These are phyloP conservation scores for Jimgerdemannia flammicorona DNA, from an alignment of 192 early-diverging fungal genomes.

Conservation along the genomic window DNA sequence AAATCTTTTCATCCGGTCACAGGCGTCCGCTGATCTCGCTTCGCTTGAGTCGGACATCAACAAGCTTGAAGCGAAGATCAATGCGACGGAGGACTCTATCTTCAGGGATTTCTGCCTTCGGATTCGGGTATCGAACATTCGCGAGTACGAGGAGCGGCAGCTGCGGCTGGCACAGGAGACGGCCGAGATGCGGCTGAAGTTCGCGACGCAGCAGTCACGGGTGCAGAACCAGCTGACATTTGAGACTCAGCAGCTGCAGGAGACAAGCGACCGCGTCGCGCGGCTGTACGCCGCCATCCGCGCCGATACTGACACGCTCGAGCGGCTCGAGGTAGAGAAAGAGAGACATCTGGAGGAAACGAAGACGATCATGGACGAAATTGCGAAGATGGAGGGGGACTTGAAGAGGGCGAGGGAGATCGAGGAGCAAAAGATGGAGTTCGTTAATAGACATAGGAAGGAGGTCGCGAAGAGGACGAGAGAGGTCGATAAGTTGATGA, in stretches of 20 bases:
- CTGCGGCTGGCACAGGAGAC: conserved; percentile 66
- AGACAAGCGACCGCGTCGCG: conserved; percentile 53
- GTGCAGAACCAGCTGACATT: conserved; percentile 78
- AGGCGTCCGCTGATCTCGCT: conserved; percentile 30
- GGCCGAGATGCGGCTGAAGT: conserved; percentile 71
- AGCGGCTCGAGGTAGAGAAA: conserved; percentile 26
- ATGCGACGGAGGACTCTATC: conserved; percentile 54
- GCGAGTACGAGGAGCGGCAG: conserved; percentile 82
- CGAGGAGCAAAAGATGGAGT: conserved; percentile 53
- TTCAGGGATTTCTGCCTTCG: conserved; percentile 79
- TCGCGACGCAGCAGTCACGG: conserved; percentile 72
- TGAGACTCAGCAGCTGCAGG: conserved; percentile 67
- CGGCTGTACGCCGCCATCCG: conserved; percentile 50
- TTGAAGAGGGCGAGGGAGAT: conserved; percentile 42
- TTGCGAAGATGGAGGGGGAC: conserved; percentile 43
- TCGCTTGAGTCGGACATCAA: conserved; percentile 36
- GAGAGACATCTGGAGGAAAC: conserved; percentile 36
- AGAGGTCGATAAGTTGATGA: conserved; percentile 62
- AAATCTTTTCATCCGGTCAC: background rate
- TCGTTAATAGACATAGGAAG: conserved; percentile 54
- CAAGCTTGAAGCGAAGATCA: conserved; percentile 40
- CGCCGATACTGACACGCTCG: conserved; percentile 33
- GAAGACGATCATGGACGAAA: conserved; percentile 42
- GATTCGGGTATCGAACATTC: conserved; percentile 72
- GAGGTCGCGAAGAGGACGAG: conserved; percentile 52